These are phyloP conservation scores for Platanthera zijinensis DNA, from an alignment of 106 monocot species.

Conservation along the genomic window DNA sequence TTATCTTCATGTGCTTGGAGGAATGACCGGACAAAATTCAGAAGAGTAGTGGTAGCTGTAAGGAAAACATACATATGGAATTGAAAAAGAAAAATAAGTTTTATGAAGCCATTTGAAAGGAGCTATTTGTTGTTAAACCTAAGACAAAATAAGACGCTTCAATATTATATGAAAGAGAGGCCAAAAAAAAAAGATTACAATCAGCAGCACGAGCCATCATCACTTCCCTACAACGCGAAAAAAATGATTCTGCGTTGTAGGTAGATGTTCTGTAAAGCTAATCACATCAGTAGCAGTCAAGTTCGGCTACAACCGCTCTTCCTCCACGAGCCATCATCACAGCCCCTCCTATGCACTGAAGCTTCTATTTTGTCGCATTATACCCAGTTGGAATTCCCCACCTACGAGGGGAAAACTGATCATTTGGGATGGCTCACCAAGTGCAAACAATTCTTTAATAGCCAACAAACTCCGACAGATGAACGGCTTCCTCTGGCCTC, in stretches of 20 bases:
- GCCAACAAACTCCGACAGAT: too few relatives aligned
- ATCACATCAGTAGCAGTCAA: too few relatives aligned
- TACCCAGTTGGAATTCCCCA: too few relatives aligned
- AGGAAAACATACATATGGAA: neutral
- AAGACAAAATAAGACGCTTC: neutral
- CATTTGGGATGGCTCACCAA: too few relatives aligned
- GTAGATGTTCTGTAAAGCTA: too few relatives aligned
- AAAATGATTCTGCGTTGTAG: too few relatives aligned
- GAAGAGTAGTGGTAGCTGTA: constrained; percentile 65
- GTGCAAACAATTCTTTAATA: too few relatives aligned
- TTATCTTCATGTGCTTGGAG: constrained; percentile 73
- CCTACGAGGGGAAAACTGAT: too few relatives aligned
- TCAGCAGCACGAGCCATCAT: neutral
- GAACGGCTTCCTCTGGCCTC: too few relatives aligned
- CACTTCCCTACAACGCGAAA: neutral
- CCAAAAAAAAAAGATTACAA: neutral
- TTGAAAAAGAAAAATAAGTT: neutral
- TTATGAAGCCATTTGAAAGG: neutral
- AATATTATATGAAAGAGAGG: neutral
- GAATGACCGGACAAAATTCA: constrained; percentile 63
- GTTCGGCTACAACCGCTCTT: neutral
- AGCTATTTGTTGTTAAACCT: neutral
- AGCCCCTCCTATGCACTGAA: too few relatives aligned
- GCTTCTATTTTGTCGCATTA: too few relatives aligned
- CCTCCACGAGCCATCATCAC: too few relatives aligned